phyloP scores from a whole-genome alignment of 108 stramenopile genomes.

The Nitzschia sp. region DNA sequence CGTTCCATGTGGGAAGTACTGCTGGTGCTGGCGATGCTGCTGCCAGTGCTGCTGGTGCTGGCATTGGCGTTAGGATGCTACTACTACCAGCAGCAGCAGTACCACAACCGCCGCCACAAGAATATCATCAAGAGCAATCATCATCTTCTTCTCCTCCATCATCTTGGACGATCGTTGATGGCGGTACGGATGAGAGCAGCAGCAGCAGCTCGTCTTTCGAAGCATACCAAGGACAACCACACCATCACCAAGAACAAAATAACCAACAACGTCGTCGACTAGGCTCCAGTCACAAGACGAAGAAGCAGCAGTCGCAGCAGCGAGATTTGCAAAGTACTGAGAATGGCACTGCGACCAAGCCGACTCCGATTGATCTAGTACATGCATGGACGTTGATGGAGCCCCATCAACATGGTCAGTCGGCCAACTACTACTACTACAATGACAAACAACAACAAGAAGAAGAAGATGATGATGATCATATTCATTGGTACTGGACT shows the following conservation, averaged over 20 bases:
- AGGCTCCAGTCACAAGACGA: background rate
- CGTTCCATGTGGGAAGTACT: background rate
- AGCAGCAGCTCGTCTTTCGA: background rate
- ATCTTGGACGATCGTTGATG: no score
- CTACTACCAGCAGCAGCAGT: no score
- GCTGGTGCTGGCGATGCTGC: background rate
- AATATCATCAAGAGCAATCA: background rate
- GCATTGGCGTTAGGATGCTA: no score
- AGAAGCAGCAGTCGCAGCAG: background rate
- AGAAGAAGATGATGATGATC: no score
- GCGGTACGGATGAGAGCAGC: constrained; percentile 1
- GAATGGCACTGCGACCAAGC: background rate
- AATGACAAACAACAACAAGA: no score
- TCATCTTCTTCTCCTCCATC: no score
- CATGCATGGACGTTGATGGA: background rate
- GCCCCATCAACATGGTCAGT: background rate
- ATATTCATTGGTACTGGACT: background rate
- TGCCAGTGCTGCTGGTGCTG: no score
- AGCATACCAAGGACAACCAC: background rate
- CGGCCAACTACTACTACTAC: no score
- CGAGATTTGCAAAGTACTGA: background rate
- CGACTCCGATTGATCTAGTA: background rate
- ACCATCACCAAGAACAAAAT: background rate
- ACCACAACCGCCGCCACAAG: background rate
- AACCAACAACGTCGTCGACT: background rate